Conservation (phyloP, 2,329 filamentous ascomycete species). For the Fusarium camptoceras region DNA sequence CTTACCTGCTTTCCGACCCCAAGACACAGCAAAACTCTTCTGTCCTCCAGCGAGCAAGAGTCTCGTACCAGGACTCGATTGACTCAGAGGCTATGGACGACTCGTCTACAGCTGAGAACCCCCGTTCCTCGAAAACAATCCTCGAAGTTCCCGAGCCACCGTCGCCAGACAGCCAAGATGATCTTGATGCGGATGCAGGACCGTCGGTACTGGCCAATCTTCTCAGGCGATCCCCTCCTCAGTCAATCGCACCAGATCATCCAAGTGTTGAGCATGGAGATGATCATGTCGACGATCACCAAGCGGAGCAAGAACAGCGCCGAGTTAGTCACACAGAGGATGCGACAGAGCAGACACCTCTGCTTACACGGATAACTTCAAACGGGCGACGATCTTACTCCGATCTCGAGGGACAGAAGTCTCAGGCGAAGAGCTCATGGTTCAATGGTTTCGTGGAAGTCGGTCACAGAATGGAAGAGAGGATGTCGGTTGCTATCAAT, state of each 20-base stretch:
- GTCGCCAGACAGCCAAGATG: constrained; percentile 42
- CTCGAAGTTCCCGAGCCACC: constrained; percentile 68
- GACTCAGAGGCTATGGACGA: constrained; percentile 39
- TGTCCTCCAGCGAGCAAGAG: constrained; percentile 57
- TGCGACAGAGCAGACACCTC: constrained; percentile 60
- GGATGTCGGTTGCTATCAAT: constrained; percentile 58
- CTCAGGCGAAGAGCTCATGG: constrained; percentile 49
- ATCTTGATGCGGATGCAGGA: constrained; percentile 41
- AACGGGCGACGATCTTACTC: constrained; percentile 48
- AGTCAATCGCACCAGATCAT: constrained; percentile 46
- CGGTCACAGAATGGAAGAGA: constrained; percentile 50
- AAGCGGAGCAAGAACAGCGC: constrained; percentile 21
- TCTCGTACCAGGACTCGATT: constrained; percentile 48
- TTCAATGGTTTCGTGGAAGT: constrained; percentile 49
- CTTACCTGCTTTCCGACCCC: constrained; percentile 79
- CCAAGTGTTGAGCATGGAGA: constrained; percentile 25
- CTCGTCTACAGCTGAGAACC: constrained; percentile 40
- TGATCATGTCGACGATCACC: constrained; percentile 18
- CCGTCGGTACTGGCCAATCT: constrained; percentile 62
- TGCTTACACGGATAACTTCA: constrained; percentile 55
- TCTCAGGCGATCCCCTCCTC: constrained; percentile 62
- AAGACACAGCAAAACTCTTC: constrained; percentile 58
- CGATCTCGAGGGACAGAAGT: constrained; percentile 66
- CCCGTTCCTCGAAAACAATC: constrained; percentile 62
- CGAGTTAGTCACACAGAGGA: constrained; percentile 27